A percentile compares a stretch with the other conserved stretches of the same genome.
Evolutionary conservation across 2,329 filamentous ascomycete genomes (phyloP).

Genomic region (Pseudogymnoascus sp.): DNA sequence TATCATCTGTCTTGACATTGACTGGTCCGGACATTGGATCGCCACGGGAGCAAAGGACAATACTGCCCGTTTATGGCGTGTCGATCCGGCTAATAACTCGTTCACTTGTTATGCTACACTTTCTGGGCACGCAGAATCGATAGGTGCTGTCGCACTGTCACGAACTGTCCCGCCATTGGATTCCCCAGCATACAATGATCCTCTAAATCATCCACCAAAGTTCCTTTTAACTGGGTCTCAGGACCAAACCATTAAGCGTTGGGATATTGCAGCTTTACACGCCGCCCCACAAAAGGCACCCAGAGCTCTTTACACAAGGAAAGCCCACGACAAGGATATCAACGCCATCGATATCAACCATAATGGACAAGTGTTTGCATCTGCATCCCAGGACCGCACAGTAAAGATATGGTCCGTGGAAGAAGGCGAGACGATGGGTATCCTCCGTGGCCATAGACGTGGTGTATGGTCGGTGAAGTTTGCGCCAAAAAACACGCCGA

Average conservation of each 20-base stretch:
- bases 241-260: conserved; percentile 90
- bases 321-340: conserved; percentile 98
- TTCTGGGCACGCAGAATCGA: conserved; percentile 86
- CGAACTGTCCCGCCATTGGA: conserved; percentile 58
- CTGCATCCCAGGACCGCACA: conserved; percentile 90
- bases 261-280: conserved; percentile 62
- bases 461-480: conserved; percentile 96
- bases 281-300: conserved; percentile 44
- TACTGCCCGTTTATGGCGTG: conserved; percentile 79
- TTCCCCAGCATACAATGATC: conserved; percentile 64
- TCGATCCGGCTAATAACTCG: conserved; percentile 67
- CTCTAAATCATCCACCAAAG: conserved; percentile 69
- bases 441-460: conserved; percentile 84
- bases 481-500: conserved; percentile 68
- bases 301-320: conserved; percentile 74
- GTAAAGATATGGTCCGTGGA: conserved; percentile 94
- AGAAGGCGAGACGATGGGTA: conserved; percentile 83
- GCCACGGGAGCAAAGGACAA: conserved; percentile 97
- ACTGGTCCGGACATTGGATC: conserved; percentile 96
- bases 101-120: conserved; percentile 77
- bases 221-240: conserved; percentile 90
- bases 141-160: conserved; percentile 82
- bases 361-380: conserved; percentile 75
- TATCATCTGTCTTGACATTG: conserved; percentile 85
- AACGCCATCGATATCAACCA: conserved; percentile 83